phyloP scores from a whole-genome alignment of 768 basidiomycete genomes.

The Xerocomus potaroensis region DNA sequence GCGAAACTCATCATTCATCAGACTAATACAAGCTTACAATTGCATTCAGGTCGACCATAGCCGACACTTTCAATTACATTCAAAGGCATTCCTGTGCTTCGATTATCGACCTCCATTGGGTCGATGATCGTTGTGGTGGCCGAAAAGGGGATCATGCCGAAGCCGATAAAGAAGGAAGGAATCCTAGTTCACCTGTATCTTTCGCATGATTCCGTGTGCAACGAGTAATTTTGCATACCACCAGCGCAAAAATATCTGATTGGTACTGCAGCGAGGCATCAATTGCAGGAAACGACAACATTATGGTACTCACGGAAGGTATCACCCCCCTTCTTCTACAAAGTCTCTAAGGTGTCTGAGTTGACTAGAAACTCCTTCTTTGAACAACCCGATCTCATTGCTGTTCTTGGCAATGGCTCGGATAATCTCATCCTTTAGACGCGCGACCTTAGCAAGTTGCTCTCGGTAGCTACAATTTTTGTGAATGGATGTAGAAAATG shows the following conservation, averaged over 20 bases:
- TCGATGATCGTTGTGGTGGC: too few species aligned
- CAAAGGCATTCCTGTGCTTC: too few species aligned
- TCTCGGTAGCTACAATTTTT: constrained; percentile 60
- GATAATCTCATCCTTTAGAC: constrained; percentile 74
- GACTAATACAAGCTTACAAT: too few species aligned
- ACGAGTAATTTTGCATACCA: not conserved
- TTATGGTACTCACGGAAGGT: not conserved
- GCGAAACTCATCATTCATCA: too few species aligned
- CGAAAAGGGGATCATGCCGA: too few species aligned
- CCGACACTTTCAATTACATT: too few species aligned
- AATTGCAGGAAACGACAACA: too few species aligned
- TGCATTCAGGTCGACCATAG: too few species aligned
- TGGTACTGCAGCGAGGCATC: not conserved
- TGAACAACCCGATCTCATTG: constrained; percentile 79
- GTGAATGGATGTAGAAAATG: constrained; percentile 1
- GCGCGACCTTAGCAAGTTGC: constrained; percentile 69
- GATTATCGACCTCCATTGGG: too few species aligned
- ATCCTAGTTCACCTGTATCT: too few species aligned
- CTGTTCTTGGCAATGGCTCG: constrained; percentile 81
- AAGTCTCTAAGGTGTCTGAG: constrained; percentile 65
- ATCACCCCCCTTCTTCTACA: constrained; percentile 47
- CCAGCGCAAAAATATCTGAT: constrained; percentile 3
- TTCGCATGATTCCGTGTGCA: not conserved
- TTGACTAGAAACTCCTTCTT: constrained; percentile 70
- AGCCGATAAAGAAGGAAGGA: too few species aligned